Base-by-base conservation (phyloP, 345 rosid species). In the Pistacia atlantica region DNA sequence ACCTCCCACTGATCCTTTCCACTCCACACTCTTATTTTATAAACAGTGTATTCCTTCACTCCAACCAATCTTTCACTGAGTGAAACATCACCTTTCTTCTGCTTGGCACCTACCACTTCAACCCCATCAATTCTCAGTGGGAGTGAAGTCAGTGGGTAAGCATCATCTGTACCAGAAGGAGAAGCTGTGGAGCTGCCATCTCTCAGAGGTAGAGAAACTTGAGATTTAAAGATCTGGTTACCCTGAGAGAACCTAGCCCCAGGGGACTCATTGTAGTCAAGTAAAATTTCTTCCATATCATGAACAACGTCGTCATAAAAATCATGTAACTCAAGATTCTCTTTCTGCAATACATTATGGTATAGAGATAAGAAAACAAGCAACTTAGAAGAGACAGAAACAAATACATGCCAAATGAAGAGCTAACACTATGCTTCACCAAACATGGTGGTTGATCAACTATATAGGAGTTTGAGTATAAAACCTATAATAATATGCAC, bases 241-340 rank as follows among this genome's bases (percentile, higher is more conserved):
- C 76, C 89, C 78, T 82, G 90, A 60, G 87, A 70, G 83, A 86
- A 88, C 80, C 85, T 84, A 64, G 89, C 76, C 75, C 93, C 89
- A 57, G 89, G 89, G 81, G 97, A 91, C 72, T 90, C 97, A 45
- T 80, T 75, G 68, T 92, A 89, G 73, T 94, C 95, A 0, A 96
- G 95, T 80, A 96, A 82, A 80, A 96, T 87, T 82, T 96, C 97
- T 86, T 96, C 97, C 99, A 94, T 96, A 74, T 96, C 99, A 79
- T 92, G 91, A 73, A 96, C 94, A 86, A 93, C 82, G 73, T 93
- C 99, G 82, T 92, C 93, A 69, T 90, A 88, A 79, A 87, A 86
- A 66, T 88, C 91, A 74, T 83, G 80, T 51, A 78, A 86, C 79
- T 92, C 90, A 78, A 83, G 73, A 81, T 80, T 86, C 77, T 86